Evolutionary conservation across 257 asterid species (phyloP).

Genomic region (Solanum tacnaense): DNA sequence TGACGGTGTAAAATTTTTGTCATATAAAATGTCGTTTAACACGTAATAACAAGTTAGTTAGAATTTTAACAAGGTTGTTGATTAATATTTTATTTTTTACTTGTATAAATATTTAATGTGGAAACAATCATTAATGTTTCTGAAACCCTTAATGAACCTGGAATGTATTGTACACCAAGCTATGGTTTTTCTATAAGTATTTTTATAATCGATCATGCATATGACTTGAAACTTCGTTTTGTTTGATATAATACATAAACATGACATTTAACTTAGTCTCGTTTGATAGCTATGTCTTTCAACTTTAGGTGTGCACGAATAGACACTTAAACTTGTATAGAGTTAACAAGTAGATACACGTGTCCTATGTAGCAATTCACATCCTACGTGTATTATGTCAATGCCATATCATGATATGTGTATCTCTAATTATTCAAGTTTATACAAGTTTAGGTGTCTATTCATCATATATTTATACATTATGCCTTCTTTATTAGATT

Average conservation of each 20-base stretch:
- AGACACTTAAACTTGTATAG: too few relatives aligned
- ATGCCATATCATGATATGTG: too few relatives aligned
- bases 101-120: not conserved
- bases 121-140: not conserved
- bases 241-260: too few relatives aligned
- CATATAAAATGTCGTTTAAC: not conserved
- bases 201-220: not conserved
- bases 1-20: not conserved
- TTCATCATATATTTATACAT: too few relatives aligned
- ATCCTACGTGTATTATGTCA: too few relatives aligned
- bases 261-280: too few relatives aligned
- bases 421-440: too few relatives aligned
- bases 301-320: rapidly evolving
- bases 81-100: not conserved
- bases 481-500: not conserved
- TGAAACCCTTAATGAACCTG: not conserved
- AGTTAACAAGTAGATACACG: not conserved
- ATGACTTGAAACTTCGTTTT: not conserved
- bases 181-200: not conserved
- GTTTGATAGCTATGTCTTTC: rapidly evolving
- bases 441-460: too few relatives aligned
- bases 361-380: rapidly evolving
- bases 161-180: not conserved
- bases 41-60: not conserved
- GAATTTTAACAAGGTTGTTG: not conserved